Conservation (phyloP, 2,329 filamentous ascomycete species). For the Cytospora paraplurivora region DNA sequence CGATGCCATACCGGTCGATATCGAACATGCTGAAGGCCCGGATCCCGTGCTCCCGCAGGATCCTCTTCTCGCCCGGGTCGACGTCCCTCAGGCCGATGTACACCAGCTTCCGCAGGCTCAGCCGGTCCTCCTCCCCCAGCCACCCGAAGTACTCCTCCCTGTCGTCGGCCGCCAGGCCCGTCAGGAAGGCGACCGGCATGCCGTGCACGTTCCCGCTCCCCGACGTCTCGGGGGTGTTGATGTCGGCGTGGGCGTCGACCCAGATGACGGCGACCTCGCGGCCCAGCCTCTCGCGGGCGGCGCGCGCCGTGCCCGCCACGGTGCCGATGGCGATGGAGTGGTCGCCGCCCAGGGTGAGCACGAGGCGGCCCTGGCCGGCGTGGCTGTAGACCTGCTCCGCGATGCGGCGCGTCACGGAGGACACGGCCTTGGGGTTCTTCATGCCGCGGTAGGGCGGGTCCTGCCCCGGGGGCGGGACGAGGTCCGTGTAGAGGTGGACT, state of each 20-base stretch:
- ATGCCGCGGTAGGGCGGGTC: constrained; percentile 87
- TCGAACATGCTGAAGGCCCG: constrained; percentile 99
- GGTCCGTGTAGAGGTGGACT: constrained; percentile 79
- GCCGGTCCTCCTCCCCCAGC: constrained; percentile 71
- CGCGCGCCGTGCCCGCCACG: constrained; percentile 83
- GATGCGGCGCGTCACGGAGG: constrained; percentile 79
- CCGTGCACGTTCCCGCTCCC: constrained; percentile 94
- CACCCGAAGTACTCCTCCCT: constrained; percentile 85
- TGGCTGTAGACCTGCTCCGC: constrained; percentile 85
- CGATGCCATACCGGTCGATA: constrained; percentile 93
- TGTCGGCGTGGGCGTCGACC: constrained; percentile 98
- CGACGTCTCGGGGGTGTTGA: constrained; percentile 92
- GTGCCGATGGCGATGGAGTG: constrained; percentile 96
- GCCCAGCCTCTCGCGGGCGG: constrained; percentile 77
- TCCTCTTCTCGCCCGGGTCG: constrained; percentile 89
- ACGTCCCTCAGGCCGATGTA: constrained; percentile 96
- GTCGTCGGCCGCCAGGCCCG: constrained; percentile 77
- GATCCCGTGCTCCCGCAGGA: constrained; percentile 84
- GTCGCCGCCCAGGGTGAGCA: constrained; percentile 92
- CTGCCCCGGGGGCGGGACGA: constrained; percentile 58
- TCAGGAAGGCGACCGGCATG: constrained; percentile 94
- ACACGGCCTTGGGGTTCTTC: constrained; percentile 90
- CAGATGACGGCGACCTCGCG: constrained; percentile 93
- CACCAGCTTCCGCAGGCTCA: constrained; percentile 81
- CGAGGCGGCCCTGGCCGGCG: constrained; percentile 78